Evolutionary conservation across 176 grass and related monocot species (phyloP).

Genomic region (Triticum urartu): DNA sequence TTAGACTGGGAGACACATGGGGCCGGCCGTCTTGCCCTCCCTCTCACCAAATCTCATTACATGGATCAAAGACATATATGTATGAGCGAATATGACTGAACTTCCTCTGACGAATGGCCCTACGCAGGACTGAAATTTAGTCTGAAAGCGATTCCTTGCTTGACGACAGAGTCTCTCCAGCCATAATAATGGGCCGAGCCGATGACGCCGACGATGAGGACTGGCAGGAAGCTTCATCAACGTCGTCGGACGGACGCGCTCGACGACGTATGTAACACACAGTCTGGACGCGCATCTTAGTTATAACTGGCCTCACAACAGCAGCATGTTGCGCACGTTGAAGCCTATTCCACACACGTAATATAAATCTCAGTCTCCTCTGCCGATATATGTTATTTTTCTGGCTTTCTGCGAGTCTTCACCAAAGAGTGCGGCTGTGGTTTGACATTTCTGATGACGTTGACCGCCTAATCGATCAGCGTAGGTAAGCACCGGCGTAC

Average conservation of each 20-base stretch:
- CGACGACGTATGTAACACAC: not conserved
- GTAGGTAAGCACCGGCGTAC: slow-evolving; percentile 56
- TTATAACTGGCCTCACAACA: slow-evolving; percentile 22
- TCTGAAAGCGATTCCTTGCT: slow-evolving; percentile 20
- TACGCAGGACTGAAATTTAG: not conserved
- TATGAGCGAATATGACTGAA: not conserved
- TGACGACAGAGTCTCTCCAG: not conserved
- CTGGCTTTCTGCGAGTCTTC: slow-evolving; percentile 23
- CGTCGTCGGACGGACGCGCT: not conserved
- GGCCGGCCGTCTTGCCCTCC: not conserved
- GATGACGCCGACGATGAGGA: slow-evolving; percentile 13
- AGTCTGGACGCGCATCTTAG: slow-evolving; percentile 28
- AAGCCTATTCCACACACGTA: slow-evolving; percentile 32
- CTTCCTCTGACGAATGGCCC: not conserved
- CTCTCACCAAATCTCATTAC: slow-evolving; percentile 1
- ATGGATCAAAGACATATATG: slow-evolving; percentile 1
- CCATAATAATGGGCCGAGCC: slow-evolving; percentile 11
- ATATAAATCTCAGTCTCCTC: slow-evolving; percentile 36
- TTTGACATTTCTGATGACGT: slow-evolving; percentile 64
- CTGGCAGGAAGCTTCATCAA: slow-evolving; percentile 26
- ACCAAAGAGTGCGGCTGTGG: slow-evolving; percentile 50
- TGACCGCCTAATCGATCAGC: slow-evolving; percentile 39
- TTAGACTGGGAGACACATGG: not conserved
- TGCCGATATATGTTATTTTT: not conserved
- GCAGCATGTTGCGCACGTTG: slow-evolving; percentile 73